Base-by-base conservation (phyloP, 805 yeast species). In the Starmerella geochares region DNA sequence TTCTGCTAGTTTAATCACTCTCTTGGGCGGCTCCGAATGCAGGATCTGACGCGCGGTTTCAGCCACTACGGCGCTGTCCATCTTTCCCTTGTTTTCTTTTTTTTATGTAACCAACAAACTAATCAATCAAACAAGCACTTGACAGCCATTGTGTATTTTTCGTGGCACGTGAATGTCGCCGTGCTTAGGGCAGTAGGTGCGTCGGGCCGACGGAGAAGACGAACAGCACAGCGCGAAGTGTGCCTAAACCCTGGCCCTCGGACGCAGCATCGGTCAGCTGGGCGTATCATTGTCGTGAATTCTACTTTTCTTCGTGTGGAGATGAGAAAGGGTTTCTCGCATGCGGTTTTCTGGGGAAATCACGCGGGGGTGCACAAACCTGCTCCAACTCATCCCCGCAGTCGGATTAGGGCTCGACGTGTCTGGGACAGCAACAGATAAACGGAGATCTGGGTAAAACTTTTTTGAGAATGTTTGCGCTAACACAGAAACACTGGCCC, bases 1-100 rank as follows among this genome's bases (percentile, higher is more conserved):
- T 11, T 46, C 47, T 0, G 61, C 55, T 23, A 29, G 42, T 4
- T 35, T 39, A 1, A 55, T 43, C 8, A 59, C 37, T 19, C 25
- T 41, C 9, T 43, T 42, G 0, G 60, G 60, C 0, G 49, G 49
- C 19, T 47, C 53, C 1, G 27, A 33, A 13, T 33, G 43, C 16
- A 53, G 40, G 7, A 57, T 28, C 16, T 20, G 37, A 21, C 23
- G 11, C 2, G 48, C 48, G 13, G 37, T 47, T 37, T 49, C 46
- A 33, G 21, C 48, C 11, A 45, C 21, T 10, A 54, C 46, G 19
- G 45, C 33, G 2, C 32, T 19, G n/a, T 49, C 55, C 55, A 52
- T 52, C 9, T 8, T 14, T 31, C 11, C 17, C 11, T n/a, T 8
- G 35, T 6, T 31, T n/a, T 13, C 9, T 25, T 25, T 6, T 25